Evolutionary conservation across 805 yeast species (phyloP).

Genomic region (Kurtzmaniella fragi): DNA sequence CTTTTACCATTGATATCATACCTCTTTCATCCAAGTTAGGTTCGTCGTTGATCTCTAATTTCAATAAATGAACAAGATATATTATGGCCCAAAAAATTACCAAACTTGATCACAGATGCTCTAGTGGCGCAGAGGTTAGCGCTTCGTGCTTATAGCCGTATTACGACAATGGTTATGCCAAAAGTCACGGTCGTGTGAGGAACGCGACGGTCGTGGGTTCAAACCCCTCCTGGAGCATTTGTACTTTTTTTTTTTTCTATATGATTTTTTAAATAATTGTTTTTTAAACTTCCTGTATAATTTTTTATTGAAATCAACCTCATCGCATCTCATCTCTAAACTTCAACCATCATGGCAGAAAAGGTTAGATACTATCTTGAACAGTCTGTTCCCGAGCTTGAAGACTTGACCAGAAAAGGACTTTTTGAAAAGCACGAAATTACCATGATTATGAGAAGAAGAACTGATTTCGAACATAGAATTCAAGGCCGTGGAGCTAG

Average conservation of each 20-base stretch:
- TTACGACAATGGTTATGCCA: conserved; percentile 42
- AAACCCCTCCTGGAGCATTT: conserved; percentile 50
- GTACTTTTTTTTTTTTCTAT: conserved; percentile 21
- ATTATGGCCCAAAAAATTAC: no score
- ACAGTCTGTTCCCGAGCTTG: conserved; percentile 84
- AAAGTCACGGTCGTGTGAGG: conserved; percentile 51
- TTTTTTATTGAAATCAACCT: neutral
- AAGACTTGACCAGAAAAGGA: conserved; percentile 77
- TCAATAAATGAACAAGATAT: no score
- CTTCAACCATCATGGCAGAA: conserved; percentile 28
- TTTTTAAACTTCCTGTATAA: no score
- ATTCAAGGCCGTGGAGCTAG: conserved; percentile 78
- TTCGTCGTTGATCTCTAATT: no score
- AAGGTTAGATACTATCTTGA: conserved; percentile 51
- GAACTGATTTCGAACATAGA: conserved; percentile 94
- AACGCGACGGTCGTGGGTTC: conserved; percentile 55
- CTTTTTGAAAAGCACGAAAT: conserved; percentile 81
- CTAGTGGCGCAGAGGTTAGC: conserved; percentile 53
- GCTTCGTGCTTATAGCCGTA: conserved; percentile 50
- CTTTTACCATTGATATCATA: no score
- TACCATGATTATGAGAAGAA: conserved; percentile 77
- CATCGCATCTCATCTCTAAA: neutral
- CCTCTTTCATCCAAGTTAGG: no score
- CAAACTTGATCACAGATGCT: conserved; percentile 15
- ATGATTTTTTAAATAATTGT: no score